A percentile compares a stretch with the other conserved stretches of the same genome.
These are phyloP conservation scores for Acanthamoeba triangularis DNA, from an alignment of 208 protist species.

Conservation along the genomic window DNA sequence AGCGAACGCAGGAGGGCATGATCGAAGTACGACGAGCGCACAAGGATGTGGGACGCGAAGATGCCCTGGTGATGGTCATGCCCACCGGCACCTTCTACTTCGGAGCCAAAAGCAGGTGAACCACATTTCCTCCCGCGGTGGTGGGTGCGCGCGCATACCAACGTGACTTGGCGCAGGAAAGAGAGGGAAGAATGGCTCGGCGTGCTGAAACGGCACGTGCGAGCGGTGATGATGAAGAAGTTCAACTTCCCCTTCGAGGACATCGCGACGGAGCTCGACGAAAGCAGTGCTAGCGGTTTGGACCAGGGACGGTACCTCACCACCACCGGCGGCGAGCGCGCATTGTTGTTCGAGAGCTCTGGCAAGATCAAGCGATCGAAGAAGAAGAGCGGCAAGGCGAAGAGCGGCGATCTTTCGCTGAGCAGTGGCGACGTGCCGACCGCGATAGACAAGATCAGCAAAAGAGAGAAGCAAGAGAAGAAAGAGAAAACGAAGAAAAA, in stretches of 20 bases:
- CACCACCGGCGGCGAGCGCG: background rate
- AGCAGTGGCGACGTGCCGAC: background rate
- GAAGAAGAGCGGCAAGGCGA: background rate
- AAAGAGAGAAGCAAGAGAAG: background rate
- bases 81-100: conserved; percentile 20
- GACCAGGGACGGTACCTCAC: background rate
- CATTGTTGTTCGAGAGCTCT: background rate
- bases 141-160: background rate
- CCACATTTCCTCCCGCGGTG: background rate
- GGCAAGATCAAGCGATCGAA: background rate
- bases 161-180: background rate
- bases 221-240: conserved; percentile 15
- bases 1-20: background rate
- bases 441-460: background rate
- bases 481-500: background rate
- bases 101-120: background rate
- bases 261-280: background rate
- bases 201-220: conserved; percentile 1
- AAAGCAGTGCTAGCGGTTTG: background rate
- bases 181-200: background rate
- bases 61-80: background rate
- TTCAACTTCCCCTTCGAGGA: conserved; percentile 5
- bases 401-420: background rate
- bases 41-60: background rate
- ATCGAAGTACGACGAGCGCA: background rate